Evolutionary conservation across 257 asterid genomes (phyloP), one percentile per base, ranked within the genome.

Genomic region (Capsicum chinense): DNA sequence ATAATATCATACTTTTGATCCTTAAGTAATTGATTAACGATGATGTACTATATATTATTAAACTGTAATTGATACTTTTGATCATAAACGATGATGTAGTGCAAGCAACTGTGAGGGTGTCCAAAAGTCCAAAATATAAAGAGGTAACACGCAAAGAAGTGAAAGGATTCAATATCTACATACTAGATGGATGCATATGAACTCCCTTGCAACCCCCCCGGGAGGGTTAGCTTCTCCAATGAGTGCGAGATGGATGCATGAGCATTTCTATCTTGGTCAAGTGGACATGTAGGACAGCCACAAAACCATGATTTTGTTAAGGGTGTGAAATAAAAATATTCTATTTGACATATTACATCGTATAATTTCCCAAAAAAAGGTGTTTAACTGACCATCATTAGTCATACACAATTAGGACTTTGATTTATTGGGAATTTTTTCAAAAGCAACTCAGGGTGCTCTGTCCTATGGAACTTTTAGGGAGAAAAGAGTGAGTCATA

Each of bases 361-460:
- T 15, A 37, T 68, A 3, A 14, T 7, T 68, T 37, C 9, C 1
- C 5, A 9, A 19, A 60, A 19, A 60, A 37, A 1, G 5, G 3
- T 13, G 11, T 66, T 66, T 14, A 13, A 66, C 11, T 12, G n/a
- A 26, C 11, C 47, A 12, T 33, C 16, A 4, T 9, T 62, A 0
- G 16, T 2, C 5, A 12, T 21, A 35, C 50, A 15, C 26, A 63
- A 26, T 9, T 2, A 15, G 13, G 6, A 14, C 76, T 7, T 16
- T 6, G 6, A 67, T 67, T 50, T 67, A 48, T 60, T 21, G 80
- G 35, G 56, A 5, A 50, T 37, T n/a, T 60, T 54, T 56, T 13
- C 21, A 79, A 85, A 44, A 74, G 50, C 88, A 83, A 85, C 86
- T 73, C 52, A 84, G 59, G 78, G 37, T 35, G 85, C 5, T 79